Base-by-base conservation (phyloP, 192 early-diverging fungal species). In the Coemansia sp. region DNA sequence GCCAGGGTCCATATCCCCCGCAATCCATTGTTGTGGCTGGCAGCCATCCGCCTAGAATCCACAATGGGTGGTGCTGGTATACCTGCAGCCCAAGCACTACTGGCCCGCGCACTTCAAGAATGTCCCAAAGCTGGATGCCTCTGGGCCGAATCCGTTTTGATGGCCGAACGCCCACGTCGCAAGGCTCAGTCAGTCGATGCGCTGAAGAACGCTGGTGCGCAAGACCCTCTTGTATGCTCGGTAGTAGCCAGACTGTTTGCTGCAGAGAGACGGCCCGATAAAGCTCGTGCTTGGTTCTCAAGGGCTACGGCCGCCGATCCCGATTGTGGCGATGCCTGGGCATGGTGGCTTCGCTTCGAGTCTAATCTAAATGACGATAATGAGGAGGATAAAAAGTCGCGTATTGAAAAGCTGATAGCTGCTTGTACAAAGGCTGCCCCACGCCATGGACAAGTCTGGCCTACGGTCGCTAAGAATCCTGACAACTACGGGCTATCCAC, bases 341-440 rank as follows among this genome's bases (percentile, higher is more conserved):
- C 94, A 13, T 99, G 95, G 95, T 95, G 91, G 88, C 89, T 92
- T 61, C 90, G 92, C 55, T 98, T 99, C 86, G 98, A 99, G 80
- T 63, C 61, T 24, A 13, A 5, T 27, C 27, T 27, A 1, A 27
- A 27, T 1, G 27, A 27, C 31, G 33, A 42, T 27, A 20, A 75
- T 20, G 81, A 86, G 66, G 73, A 86, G 55, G 49, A 78, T 80
- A 68, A 8, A 43, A 27, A 24, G 31, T 16, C 51, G 18, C 36
- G 49, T 20, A 16, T 67, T 3, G 33, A 75, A 16, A 72, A 88
- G 8, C 73, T 98, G 22, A 82, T 94, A 34, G 76, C 80, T 42
- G 85, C 86, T 29, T 98, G 95, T 75, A 80, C 85, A 2, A 83
- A 79, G 5, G 92, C 95, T 3, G 93, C 95, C 66, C 97, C 97